These are phyloP conservation scores for Nakaseomyces sp. DNA, from an alignment of 1,139 yeast species.

Conservation along the genomic window DNA sequence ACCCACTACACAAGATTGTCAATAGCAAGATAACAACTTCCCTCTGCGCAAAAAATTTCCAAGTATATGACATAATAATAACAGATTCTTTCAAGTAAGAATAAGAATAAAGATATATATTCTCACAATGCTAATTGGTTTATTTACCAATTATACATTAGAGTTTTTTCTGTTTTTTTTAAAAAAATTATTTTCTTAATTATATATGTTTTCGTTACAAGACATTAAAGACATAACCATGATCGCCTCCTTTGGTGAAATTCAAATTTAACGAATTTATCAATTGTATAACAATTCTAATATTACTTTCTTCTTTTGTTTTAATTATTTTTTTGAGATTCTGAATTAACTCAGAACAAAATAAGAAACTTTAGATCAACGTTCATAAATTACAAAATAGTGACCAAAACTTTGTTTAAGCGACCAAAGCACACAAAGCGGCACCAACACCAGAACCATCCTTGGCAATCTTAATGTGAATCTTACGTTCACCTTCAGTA, in stretches of 20 bases:
- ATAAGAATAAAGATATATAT: neutral
- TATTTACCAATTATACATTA: neutral
- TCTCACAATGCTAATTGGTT: neutral
- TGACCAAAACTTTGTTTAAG: conserved; percentile 12
- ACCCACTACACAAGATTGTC: neutral
- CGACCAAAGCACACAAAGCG: conserved; percentile 67
- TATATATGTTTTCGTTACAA: neutral
- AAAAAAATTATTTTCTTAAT: neutral
- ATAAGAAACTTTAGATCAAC: neutral
- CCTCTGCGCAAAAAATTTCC: too few species aligned
- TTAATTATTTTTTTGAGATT: too few species aligned
- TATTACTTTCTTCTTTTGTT: neutral
- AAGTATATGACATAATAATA: too few species aligned
- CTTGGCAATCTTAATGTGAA: conserved; percentile 72
- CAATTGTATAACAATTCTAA: conserved; percentile 2
- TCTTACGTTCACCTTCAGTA: conserved; percentile 58
- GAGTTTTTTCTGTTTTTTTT: neutral
- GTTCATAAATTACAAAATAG: neutral
- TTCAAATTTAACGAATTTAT: conserved; percentile 2
- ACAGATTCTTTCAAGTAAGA: too few species aligned
- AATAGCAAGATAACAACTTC: too few species aligned
- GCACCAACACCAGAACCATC: conserved; percentile 98
- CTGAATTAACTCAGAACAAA: too few species aligned
- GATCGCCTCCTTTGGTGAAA: conserved; percentile 1
- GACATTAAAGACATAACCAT: conserved; percentile 3